Evolutionary conservation across 345 rosid species (phyloP), one percentile per base, ranked within the genome.

Genomic region (Orychophragmus violaceus): DNA sequence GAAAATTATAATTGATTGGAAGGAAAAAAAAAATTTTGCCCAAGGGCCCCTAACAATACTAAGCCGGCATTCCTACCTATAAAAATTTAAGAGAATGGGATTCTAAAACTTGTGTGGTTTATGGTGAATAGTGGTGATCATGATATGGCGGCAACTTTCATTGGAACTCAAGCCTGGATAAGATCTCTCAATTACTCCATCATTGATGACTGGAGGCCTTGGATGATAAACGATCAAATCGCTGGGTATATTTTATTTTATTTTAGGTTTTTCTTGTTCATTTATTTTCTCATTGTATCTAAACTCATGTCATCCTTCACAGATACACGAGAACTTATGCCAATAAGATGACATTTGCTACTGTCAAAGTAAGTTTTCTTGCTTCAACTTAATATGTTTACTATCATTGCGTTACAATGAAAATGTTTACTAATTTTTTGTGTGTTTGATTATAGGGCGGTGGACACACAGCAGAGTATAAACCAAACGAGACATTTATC

Each of bases 161-260:
- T 66, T 25, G 73, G 74, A 24, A 83, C 91, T 23, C 81, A 82
- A 77, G 85, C 74, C 0, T 86, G 91, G 83, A 82, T 80, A 54
- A 51, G 63, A 64, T 61, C 79, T 3, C 76, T 83, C 0, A 82
- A 79, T 68, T 80, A 82, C 55, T 62, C 85, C 24, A 79, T 79
- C 10, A 8, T 76, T 6, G 77, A 83, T n/a, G n/a, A n/a, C n/a
- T n/a, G n/a, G n/a, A n/a, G n/a, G n/a, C n/a, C n/a, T n/a, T n/a
- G n/a, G n/a, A n/a, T n/a, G n/a, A n/a, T n/a, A n/a, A n/a, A n/a
- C n/a, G n/a, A n/a, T n/a, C n/a, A n/a, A n/a, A n/a, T n/a, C n/a
- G n/a, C n/a, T n/a, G n/a, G n/a, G n/a, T n/a, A n/a, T n/a, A n/a
- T n/a, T n/a, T n/a, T n/a, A n/a, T n/a, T n/a, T n/a, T n/a, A n/a